Base-by-base conservation (phyloP, 306 rosid species). In the Quercus alba region DNA sequence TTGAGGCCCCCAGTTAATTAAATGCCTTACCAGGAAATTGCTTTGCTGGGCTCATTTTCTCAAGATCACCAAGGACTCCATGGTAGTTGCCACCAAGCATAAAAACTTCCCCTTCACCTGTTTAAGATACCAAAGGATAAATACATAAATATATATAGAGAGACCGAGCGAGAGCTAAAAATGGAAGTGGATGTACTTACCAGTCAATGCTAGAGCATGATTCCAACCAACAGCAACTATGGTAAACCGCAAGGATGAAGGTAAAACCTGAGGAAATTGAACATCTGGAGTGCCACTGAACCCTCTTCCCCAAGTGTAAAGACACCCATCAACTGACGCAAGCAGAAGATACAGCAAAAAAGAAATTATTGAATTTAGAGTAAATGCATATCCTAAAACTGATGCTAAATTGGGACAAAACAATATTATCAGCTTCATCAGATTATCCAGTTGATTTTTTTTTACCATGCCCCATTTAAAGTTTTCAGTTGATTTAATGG, bases 271-370 rank as follows among this genome's bases (percentile, higher is more conserved):
- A 12, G 99, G 91, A 79, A 83, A 46, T 69, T 80, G 81, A 86
- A 81, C 79, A 80, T 88, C 93, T 44, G 90, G 84, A 56, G 57
- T 82, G 73, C 90, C 90, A 54, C 83, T 75, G 75, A 93, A 91
- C 74, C 96, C 97, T 87, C 95, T 91, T 79, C 99, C 99, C 99
- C 97, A 95, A 57, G 90, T 86, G 88, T 84, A 90, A 84, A 93
- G 80, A 75, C 75, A 82, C 23, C 99, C 98, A 81, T 88, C 90
- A 75, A 77, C 98, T 95, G 76, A 70, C 63, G 58, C 56, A 72
- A 67, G 73, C 54, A 62, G 52, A 70, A 46, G 67, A 79, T 9
- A 74, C 44, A 66, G 56, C 18, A 72, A 12, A 31, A 38, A 72
- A 49, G 55, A 59, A 23, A 72, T 23, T 1, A 52, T 13, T 49